Percentiles rank a stretch among this genome's conserved stretches.
Conservation (phyloP, 106 monocot species). For the Chionographis japonica region DNA sequence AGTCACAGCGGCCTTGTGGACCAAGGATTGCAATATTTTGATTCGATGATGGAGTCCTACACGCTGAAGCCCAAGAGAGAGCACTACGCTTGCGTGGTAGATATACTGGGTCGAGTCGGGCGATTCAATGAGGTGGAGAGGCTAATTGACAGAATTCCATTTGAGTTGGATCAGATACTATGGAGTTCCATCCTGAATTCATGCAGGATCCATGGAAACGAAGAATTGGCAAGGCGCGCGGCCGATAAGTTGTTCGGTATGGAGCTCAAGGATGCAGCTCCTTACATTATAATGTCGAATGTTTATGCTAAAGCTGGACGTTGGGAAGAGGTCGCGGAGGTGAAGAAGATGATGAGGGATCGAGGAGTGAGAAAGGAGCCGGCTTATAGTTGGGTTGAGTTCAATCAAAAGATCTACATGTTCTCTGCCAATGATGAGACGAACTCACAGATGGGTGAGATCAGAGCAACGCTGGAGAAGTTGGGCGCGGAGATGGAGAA, state of each 20-base stretch:
- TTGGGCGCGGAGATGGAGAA: slow-evolving; percentile 46
- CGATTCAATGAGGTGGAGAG: slow-evolving; percentile 46
- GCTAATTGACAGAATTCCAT: slow-evolving; percentile 51
- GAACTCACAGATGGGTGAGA: slow-evolving; percentile 28
- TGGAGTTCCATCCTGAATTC: slow-evolving; percentile 85
- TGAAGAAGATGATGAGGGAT: slow-evolving; percentile 74
- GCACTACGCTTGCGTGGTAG: slow-evolving; percentile 77
- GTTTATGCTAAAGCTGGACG: slow-evolving; percentile 57
- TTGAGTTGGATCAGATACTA: slow-evolving; percentile 61
- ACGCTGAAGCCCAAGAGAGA: slow-evolving; percentile 44
- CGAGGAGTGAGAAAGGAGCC: slow-evolving; percentile 68
- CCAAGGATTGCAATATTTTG: slow-evolving; percentile 57
- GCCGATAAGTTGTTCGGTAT: slow-evolving; percentile 59
- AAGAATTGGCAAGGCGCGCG: slow-evolving; percentile 43
- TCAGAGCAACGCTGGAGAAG: slow-evolving; percentile 25
- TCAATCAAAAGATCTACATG: slow-evolving; percentile 38
- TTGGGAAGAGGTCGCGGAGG: slow-evolving; percentile 65
- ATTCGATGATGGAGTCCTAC: slow-evolving; percentile 41
- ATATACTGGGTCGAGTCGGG: slow-evolving; percentile 68
- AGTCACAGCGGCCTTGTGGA: slow-evolving; percentile 74
- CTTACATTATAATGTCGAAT: slow-evolving; percentile 80
- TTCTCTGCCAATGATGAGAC: slow-evolving; percentile 53
- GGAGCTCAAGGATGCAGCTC: slow-evolving; percentile 57
- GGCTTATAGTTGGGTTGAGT: slow-evolving; percentile 84
- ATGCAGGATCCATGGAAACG: slow-evolving; percentile 71